These are phyloP conservation scores for Ophiognomonia clavigignenti-juglandacearum DNA, from an alignment of 2,329 filamentous ascomycete species.

Conservation along the genomic window DNA sequence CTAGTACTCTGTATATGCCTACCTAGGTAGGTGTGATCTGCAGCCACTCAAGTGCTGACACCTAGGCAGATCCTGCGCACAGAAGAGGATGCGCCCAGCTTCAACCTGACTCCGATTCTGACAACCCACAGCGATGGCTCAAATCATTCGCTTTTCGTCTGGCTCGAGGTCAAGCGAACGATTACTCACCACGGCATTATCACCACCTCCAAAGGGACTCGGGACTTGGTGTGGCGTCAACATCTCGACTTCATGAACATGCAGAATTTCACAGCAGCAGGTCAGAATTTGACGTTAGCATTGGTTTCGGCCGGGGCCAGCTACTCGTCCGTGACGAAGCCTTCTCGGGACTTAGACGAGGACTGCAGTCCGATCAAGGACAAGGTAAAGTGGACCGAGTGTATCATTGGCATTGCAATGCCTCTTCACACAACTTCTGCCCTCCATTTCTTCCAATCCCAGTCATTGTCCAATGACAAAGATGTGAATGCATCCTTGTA, in stretches of 20 bases:
- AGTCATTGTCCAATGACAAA: no score
- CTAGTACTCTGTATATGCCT: no score
- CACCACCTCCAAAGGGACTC: background rate
- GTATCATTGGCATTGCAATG: no score
- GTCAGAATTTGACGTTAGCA: background rate
- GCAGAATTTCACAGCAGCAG: background rate
- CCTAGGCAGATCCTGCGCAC: background rate
- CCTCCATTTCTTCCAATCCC: no score
- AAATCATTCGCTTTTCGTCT: slow-evolving; percentile 48
- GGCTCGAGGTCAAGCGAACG: slow-evolving; percentile 16
- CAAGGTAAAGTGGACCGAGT: no score
- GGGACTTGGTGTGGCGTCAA: background rate
- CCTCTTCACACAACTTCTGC: no score
- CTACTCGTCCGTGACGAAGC: no score
- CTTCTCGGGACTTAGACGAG: no score
- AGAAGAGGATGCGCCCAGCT: slow-evolving; percentile 20
- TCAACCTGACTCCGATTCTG: slow-evolving; percentile 43
- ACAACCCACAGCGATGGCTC: slow-evolving; percentile 41
- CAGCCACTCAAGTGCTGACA: background rate
- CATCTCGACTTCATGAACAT: background rate
- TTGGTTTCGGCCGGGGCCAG: no score
- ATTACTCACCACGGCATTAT: background rate
- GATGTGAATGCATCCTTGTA: no score
- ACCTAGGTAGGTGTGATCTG: no score
- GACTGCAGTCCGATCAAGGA: no score